A percentile compares a stretch with the other conserved stretches of the same genome.
phyloP scores from a whole-genome alignment of 2,329 filamentous ascomycete genomes.

The Fusarium sp. region DNA sequence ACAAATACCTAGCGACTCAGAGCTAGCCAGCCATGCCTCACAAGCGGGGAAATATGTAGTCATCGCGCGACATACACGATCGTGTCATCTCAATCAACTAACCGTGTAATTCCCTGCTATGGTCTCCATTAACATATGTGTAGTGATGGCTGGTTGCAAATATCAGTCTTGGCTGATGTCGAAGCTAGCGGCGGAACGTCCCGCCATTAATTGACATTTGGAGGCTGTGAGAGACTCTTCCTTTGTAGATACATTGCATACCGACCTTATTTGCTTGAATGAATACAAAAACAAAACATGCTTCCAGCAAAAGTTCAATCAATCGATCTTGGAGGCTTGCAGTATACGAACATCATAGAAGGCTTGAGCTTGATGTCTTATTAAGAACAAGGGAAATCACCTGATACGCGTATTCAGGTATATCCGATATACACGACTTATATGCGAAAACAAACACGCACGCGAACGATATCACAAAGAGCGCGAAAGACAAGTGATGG shows the following conservation, averaged over 20 bases:
- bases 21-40: conserved; percentile 31
- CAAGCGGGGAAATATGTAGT: neutral
- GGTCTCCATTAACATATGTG: neutral
- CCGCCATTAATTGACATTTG: conserved; percentile 26
- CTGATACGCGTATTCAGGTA: conserved; percentile 5
- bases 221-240: neutral
- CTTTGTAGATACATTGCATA: neutral
- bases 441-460: conserved; percentile 34
- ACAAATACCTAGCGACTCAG: conserved; percentile 19
- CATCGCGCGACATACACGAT: conserved; percentile 25
- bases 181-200: conserved; percentile 43
- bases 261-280: neutral
- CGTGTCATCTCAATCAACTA: conserved; percentile 7
- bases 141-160: neutral
- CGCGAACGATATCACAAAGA: conserved; percentile 21
- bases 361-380: neutral
- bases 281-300: neutral
- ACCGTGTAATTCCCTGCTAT: neutral
- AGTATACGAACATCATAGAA: neutral
- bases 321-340: neutral
- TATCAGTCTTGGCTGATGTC: neutral
- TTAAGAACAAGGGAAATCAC: neutral
- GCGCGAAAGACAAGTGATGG: conserved; percentile 23
- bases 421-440: conserved; percentile 20
- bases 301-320: neutral